Evolutionary conservation across 2,329 filamentous ascomycete genomes (phyloP), one percentile per base, ranked within the genome.

Genomic region (Diaporthe velutina): DNA sequence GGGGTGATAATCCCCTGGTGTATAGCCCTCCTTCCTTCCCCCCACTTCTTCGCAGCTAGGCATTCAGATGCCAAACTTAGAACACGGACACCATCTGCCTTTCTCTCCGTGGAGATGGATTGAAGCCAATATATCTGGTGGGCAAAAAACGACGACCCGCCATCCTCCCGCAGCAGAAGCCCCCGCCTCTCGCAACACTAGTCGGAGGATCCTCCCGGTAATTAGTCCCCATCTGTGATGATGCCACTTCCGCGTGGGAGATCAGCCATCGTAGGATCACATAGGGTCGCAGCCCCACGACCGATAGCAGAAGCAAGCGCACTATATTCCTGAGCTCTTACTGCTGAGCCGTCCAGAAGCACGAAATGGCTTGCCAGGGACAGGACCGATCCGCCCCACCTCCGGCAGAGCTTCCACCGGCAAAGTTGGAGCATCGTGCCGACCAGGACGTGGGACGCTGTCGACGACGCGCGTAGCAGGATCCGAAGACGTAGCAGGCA

Each of bases 21-120:
- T 64, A 67, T 52, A 52, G 64, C 64, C 64, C 64, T 68, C 64
- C 40, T 64, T 64, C 57, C 45, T 33, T 54, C 25, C 57, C 45
- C 45, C 57, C 48, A 64, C 33, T 52, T 60, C 45, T 40, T 64
- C 57, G 57, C 70, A 72, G 70, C 60, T 64, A 19, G 48, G 64
- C 45, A 6, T 45, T 50, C 48, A 55, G 70, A 40, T 75, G 70
- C 74, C 71, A 75, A 75, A 75, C 60, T 70, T 75, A 75, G 71
- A 64, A 73, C 54, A 25, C 45, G 61, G 70, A 45, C 28, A 58
- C 48, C 33, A 54, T 15, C n/a, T 54, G 60, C 60, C 38, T 52
- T 52, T 28, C 30, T 19, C 30, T 67, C 45, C 45, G 45, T 67
- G 64, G 45, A 52, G 52, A 48, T 54, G 61, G 54, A 61, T 70